Conservation (phyloP, 768 basidiomycete genomes). For the Suillus clintonianus region DNA sequence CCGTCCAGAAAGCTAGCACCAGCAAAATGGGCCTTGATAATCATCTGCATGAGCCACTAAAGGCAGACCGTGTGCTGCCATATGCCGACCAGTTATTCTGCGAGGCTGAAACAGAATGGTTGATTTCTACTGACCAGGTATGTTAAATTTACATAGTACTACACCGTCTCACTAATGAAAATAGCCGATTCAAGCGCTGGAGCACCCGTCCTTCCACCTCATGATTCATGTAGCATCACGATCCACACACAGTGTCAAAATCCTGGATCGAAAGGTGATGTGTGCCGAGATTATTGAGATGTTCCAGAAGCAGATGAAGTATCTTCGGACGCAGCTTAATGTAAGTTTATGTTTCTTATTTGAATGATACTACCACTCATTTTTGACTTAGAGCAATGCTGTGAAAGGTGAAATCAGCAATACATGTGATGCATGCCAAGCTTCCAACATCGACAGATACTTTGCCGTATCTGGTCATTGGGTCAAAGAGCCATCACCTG, state of each 20-base stretch:
- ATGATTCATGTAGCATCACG: constrained; percentile 42
- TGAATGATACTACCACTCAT: neutral
- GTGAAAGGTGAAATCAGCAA: constrained; percentile 27
- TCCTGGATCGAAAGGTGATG: constrained; percentile 32
- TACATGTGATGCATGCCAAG: constrained; percentile 43
- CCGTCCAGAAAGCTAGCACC: neutral
- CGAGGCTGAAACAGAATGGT: constrained; percentile 34
- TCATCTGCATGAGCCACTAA: constrained; percentile 12
- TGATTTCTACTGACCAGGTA: constrained; percentile 39
- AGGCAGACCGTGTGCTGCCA: constrained; percentile 9
- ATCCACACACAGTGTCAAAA: constrained; percentile 38
- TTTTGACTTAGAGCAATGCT: constrained; percentile 7
- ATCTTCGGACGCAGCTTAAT: constrained; percentile 16
- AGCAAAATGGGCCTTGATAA: constrained; percentile 10
- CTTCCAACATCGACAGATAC: constrained; percentile 35
- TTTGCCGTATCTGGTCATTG: constrained; percentile 41
- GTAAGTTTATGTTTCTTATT: constrained; percentile 12
- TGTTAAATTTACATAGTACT: neutral
- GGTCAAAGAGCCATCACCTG: constrained; percentile 29
- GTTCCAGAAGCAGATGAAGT: constrained; percentile 26
- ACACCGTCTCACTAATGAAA: neutral
- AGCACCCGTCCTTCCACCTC: constrained; percentile 36
- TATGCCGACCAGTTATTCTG: constrained; percentile 27
- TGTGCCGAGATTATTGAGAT: constrained; percentile 27
- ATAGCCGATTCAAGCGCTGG: constrained; percentile 34